Conservation (phyloP, 192 early-diverging fungal species). For the Dissophora ornata region DNA sequence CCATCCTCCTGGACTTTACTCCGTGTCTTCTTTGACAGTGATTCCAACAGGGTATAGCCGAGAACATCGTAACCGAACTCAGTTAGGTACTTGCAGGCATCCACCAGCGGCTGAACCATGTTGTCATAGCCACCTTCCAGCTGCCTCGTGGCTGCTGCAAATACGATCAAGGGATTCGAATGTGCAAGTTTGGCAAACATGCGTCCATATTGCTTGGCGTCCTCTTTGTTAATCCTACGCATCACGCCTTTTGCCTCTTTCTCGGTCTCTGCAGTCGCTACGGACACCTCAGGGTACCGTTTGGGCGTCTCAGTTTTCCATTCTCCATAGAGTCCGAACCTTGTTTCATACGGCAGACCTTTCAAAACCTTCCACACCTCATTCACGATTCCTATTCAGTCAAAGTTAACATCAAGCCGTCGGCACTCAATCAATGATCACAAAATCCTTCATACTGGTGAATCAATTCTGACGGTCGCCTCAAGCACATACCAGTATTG, state of each 20-base stretch:
- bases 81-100: slow-evolving; percentile 80
- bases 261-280: slow-evolving; percentile 58
- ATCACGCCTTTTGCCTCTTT: slow-evolving; percentile 70
- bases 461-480: no score
- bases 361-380: slow-evolving; percentile 77
- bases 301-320: slow-evolving; percentile 76
- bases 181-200: slow-evolving; percentile 79
- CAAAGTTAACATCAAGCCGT: no score
- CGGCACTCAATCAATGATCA: background rate
- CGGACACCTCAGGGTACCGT: slow-evolving; percentile 63
- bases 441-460: background rate
- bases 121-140: slow-evolving; percentile 79
- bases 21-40: slow-evolving; percentile 66
- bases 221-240: slow-evolving; percentile 79
- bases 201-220: slow-evolving; percentile 76
- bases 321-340: slow-evolving; percentile 82
- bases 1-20: slow-evolving; percentile 73
- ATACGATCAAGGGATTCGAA: slow-evolving; percentile 80
- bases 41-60: slow-evolving; percentile 73
- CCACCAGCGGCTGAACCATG: slow-evolving; percentile 77
- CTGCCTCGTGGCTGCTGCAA: slow-evolving; percentile 72
- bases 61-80: slow-evolving; percentile 82
- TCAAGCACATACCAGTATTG: slow-evolving; percentile 65
- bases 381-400: slow-evolving; percentile 53
- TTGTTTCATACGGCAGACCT: slow-evolving; percentile 65